Percentiles rank a stretch among this genome's conserved stretches.
phyloP scores from a whole-genome alignment of 257 asterid genomes.

The Coffea canephora region DNA sequence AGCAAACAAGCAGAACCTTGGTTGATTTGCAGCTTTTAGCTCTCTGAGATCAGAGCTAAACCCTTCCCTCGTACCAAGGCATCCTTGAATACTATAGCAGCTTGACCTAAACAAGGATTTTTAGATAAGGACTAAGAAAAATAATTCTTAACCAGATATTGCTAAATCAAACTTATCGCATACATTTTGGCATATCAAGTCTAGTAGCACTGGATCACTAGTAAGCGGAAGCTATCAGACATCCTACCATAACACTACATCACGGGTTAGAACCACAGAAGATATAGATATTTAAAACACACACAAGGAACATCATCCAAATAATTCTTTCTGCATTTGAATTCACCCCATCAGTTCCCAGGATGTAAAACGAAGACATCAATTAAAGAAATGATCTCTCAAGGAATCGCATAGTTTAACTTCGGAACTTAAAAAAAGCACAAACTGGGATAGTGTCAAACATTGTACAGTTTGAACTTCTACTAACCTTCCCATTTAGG shows the following conservation, averaged over 20 bases:
- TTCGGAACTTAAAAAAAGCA: neutral
- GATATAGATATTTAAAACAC: neutral
- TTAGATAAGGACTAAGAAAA: neutral
- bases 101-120: neutral
- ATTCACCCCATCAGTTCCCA: neutral
- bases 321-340: neutral
- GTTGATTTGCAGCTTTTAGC: neutral
- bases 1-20: neutral
- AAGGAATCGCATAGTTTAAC: neutral
- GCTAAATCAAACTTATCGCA: neutral
- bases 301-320: neutral
- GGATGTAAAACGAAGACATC: neutral
- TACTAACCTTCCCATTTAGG: conserved; percentile 89
- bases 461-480: conserved; percentile 17
- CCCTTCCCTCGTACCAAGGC: neutral
- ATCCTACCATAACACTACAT: neutral
- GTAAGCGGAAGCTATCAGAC: neutral
- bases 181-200: neutral
- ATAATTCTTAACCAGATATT: neutral
- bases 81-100: neutral
- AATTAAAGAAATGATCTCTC: neutral
- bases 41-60: neutral
- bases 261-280: neutral
- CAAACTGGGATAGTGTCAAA: neutral
- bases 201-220: neutral